Base-by-base conservation (phyloP, 2,329 filamentous ascomycete genomes). In the Colletotrichum magnum region DNA sequence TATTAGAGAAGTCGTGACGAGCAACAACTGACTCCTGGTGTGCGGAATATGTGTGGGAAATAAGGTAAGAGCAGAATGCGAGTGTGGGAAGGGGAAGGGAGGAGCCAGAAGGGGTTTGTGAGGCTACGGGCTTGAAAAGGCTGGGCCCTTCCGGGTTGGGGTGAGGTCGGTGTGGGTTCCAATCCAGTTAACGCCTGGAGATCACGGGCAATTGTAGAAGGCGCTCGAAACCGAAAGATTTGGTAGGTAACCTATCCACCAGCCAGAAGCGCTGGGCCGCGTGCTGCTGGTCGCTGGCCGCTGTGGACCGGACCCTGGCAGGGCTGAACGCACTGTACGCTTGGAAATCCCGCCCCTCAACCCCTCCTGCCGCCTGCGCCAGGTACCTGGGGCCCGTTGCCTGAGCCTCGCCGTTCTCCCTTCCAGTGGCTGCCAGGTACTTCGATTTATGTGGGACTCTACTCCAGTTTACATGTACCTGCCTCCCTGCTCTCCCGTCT, bases 121-220 rank as follows among this genome's bases (percentile, higher is more conserved):
- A 70, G 64, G 64, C 58, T 70, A 50, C 52, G 48, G 24, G 52
- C 32, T 70, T 53, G 68, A 70, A 64, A 64, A 68, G 64, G 68
- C 68, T 64, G 64, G 68, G 56, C 60, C 53, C 47, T 24, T 48
- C 47, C 56, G 51, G 52, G 45, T 45, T 57, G 67, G 56, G 66
- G 67, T 69, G 61, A 65, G 60, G 61, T 51, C 52, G 56, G 61
- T 32, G 61, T 69, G 66, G 66, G 66, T 57, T 69, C 62, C 56
- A 67, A 26, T 59, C 32, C 39, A 53, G 62, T 61, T 63, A 63
- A 39, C 68, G 68, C 64, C 58, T 63, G 53, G 61, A 53, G 67
- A 68, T 70, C 68, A 70, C 68, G 68, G 68, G 68, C 68, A 58
- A 63, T 70, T 70, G 64, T 68, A 64, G 68, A 68, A 70, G 47